A percentile compares a stretch with the other conserved stretches of the same genome.
phyloP scores from a whole-genome alignment of 345 rosid species.

The Raphanus sativus region DNA sequence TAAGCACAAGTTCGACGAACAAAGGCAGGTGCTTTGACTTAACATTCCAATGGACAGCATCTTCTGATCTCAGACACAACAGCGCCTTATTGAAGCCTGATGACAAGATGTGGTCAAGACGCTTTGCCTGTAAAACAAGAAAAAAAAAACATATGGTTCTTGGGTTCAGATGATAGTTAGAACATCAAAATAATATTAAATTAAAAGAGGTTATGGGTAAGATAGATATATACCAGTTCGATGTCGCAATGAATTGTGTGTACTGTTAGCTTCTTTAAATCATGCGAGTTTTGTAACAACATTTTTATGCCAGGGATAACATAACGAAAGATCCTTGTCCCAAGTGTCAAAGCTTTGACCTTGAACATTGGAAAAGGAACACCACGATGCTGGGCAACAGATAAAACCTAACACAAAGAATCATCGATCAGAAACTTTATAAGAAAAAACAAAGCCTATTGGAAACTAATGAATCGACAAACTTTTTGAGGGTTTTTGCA shows the following conservation, averaged over 20 bases:
- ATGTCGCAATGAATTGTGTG: background rate
- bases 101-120: background rate
- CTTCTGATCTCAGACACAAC: background rate
- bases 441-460: background rate
- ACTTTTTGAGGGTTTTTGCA: background rate
- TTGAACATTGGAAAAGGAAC: background rate
- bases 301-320: background rate
- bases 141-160: background rate
- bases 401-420: slow-evolving; percentile 3
- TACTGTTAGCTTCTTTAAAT: background rate
- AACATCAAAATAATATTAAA: background rate
- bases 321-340: background rate
- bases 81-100: background rate
- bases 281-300: slow-evolving; percentile 11
- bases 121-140: background rate
- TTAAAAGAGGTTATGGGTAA: background rate
- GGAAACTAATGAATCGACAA: background rate
- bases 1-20: background rate
- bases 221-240: background rate
- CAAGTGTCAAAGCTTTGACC: background rate
- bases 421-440: background rate
- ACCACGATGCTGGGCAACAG: background rate
- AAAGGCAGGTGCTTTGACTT: background rate
- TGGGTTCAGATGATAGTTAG: slow-evolving; percentile 2
- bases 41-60: background rate